Percentiles rank a stretch among this genome's conserved stretches.
Evolutionary conservation across 106 monocot species (phyloP).

Genomic region (Dioscorea alata): DNA sequence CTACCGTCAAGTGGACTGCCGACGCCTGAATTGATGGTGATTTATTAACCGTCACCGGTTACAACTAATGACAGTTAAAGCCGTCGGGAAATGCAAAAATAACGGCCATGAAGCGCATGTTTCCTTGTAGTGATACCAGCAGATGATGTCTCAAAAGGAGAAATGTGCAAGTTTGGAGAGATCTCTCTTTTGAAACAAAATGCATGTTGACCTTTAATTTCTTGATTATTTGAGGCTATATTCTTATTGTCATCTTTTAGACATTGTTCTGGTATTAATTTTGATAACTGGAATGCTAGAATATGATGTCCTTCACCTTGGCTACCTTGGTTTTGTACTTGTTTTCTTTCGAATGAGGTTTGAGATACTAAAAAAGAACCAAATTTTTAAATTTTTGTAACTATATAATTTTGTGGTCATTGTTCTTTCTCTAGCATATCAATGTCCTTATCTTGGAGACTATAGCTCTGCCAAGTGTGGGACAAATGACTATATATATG

Average conservation of each 20-base stretch:
- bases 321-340: conserved; percentile 90
- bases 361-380: conserved; percentile 84
- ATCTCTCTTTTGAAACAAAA: conserved; percentile 97
- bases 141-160: conserved; percentile 75
- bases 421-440: conserved; percentile 92
- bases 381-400: conserved; percentile 83
- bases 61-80: too few species aligned
- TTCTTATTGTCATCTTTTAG: conserved; percentile 83
- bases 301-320: conserved; percentile 95
- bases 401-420: conserved; percentile 90
- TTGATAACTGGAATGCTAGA: conserved; percentile 90
- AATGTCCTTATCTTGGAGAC: conserved; percentile 85
- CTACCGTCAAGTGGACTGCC: too few species aligned
- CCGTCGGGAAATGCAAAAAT: too few species aligned
- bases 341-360: conserved; percentile 93
- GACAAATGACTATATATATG: conserved; percentile 74
- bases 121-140: too few species aligned
- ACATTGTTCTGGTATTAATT: conserved; percentile 88
- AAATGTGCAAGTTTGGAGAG: conserved; percentile 76
- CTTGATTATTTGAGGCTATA: conserved; percentile 85
- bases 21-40: too few species aligned
- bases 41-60: too few species aligned
- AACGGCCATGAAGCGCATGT: too few species aligned
- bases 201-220: conserved; percentile 91
- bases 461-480: conserved; percentile 67